Evolutionary conservation across 257 asterid species (phyloP).

Genomic region (Solanum boliviense): DNA sequence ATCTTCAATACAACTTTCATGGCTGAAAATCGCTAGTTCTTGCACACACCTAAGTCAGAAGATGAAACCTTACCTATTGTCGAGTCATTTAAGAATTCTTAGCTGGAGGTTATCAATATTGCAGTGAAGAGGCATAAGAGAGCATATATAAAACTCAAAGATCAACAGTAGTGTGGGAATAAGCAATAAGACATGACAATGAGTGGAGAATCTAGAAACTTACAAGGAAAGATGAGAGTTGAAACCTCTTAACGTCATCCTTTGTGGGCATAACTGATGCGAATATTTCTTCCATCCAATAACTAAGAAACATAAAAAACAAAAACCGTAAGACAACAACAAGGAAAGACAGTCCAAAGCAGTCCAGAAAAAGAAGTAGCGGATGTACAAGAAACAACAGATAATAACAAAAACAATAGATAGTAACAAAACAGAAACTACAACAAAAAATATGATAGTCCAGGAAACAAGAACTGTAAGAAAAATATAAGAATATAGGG

Average conservation of each 20-base stretch:
- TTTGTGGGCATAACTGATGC: conserved; percentile 31
- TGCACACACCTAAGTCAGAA: background rate
- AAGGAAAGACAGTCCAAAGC: background rate
- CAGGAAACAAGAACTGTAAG: background rate
- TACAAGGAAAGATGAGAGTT: background rate
- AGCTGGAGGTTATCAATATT: background rate
- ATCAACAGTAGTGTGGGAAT: background rate
- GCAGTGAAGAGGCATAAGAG: background rate
- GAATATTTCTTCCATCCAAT: conserved; percentile 64
- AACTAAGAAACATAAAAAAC: conserved; percentile 21
- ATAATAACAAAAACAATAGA: background rate
- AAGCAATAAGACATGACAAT: background rate
- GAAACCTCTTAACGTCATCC: conserved; percentile 8
- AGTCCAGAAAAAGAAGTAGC: background rate
- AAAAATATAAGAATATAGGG: background rate
- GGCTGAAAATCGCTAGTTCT: background rate
- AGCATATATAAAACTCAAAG: background rate
- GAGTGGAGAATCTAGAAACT: background rate
- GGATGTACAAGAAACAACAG: background rate
- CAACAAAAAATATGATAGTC: background rate
- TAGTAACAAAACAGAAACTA: background rate
- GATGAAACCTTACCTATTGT: background rate
- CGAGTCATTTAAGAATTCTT: background rate
- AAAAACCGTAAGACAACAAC: background rate
- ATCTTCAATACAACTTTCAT: background rate